Base-by-base conservation (phyloP, 2,329 filamentous ascomycete genomes). In the Xylaria sp. region DNA sequence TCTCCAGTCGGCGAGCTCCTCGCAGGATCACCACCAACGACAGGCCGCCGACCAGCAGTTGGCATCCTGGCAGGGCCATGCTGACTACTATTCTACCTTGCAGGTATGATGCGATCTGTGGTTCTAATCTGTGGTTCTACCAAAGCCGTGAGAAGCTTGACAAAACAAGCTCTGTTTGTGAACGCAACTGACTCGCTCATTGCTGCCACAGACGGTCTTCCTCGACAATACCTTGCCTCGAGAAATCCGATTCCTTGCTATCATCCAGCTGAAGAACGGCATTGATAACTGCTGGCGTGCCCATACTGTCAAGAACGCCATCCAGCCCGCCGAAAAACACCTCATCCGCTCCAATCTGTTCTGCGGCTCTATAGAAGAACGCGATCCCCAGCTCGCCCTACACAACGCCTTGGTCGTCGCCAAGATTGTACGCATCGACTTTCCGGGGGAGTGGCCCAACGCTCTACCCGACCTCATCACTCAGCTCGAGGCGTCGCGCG, bases 241-340 rank as follows among this genome's bases (percentile, higher is more conserved):
- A 67, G 91, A 97, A 76, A 88, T 95, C 62, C 92, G 96, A 70
- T 94, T 97, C 77, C 90, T 98, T 12, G 92, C 95, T 64, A 89
- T 98, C 67, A 97, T 98, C 74, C 93, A 97, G 78, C 86, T 99
- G 63, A 98, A 98, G 80, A 98, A 98, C 80, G 96, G 94, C 64
- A 94, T 98, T 80, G 95, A 98, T 79, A 94, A 92, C 78, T 94
- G 94, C 80, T 99, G 96, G 96, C 88, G 96, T 15, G 74, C 82
- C n/a, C 78, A 93, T 86, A 78, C 82, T 41, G 74, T 79, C 33
- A 85, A 83, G 78, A 92, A 92, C 41, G 89, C 93, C 59, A 88
- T 92, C 66, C 89, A 91, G 78, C 87, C 88, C 33, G 88, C 91
- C 23, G 93, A 97, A 78, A 98, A 96, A 80, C 83, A 86, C 10